phyloP scores from a whole-genome alignment of 768 basidiomycete genomes.

The Psilocybe tampanensis region DNA sequence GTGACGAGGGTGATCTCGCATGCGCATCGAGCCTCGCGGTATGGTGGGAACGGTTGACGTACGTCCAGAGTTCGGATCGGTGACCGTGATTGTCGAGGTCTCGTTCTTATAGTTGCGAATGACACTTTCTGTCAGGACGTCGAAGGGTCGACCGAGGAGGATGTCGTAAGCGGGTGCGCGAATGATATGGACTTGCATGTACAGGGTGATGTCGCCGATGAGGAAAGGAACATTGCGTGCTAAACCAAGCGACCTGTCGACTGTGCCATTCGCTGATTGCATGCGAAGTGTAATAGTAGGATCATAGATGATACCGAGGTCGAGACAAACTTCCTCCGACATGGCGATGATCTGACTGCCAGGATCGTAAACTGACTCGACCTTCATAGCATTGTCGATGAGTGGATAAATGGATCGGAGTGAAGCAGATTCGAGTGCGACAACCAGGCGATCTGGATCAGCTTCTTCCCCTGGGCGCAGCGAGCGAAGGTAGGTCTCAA shows the following conservation, averaged over 20 bases:
- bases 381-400: constrained; percentile 18
- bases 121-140: constrained; percentile 16
- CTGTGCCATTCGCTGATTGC: constrained; percentile 25
- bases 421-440: constrained; percentile 24
- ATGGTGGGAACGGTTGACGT: constrained; percentile 14
- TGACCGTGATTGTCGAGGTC: constrained; percentile 20
- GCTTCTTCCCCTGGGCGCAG: constrained; percentile 11
- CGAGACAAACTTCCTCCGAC: too few relatives aligned
- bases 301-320: not conserved
- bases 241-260: constrained; percentile 23
- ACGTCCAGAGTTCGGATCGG: constrained; percentile 18
- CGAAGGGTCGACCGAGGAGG: constrained; percentile 29
- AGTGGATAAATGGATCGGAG: constrained; percentile 20
- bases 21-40: constrained; percentile 5
- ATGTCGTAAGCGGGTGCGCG: constrained; percentile 25
- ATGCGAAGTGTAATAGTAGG: constrained; percentile 19
- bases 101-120: constrained; percentile 19
- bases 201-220: constrained; percentile 23
- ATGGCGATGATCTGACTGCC: too few relatives aligned
- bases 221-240: too few relatives aligned
- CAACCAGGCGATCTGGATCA: constrained; percentile 12
- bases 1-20: not conserved
- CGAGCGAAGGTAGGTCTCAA: constrained; percentile 10
- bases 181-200: constrained; percentile 30
- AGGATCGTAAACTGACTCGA: constrained; percentile 26